Evolutionary conservation across 202 grass and related monocot species (phyloP).

Genomic region (Zizania palustris): DNA sequence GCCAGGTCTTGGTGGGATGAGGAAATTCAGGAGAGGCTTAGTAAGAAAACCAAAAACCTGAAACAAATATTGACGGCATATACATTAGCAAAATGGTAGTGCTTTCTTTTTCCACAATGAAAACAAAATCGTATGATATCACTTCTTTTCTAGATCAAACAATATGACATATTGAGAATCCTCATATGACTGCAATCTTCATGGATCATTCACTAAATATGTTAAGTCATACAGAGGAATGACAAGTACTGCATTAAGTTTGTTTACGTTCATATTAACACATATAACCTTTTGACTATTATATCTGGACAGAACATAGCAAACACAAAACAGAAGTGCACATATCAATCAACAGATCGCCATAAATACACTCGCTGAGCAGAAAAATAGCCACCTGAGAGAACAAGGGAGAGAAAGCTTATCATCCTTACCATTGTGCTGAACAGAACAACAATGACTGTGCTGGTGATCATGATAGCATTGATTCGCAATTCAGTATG

Average conservation of each 20-base stretch:
- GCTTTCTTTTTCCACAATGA: neutral
- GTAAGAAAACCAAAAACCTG: conserved; percentile 89
- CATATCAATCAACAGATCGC: neutral
- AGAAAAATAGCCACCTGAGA: conserved; percentile 17
- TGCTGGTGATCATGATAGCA: conserved; percentile 93
- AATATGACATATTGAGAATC: neutral
- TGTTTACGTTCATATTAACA: neutral
- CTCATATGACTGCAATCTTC: neutral
- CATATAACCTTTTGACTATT: conserved; percentile 6
- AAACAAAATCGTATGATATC: conserved; percentile 22
- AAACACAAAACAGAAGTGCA: neutral
- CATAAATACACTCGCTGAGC: neutral
- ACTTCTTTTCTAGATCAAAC: neutral
- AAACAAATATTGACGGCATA: conserved; percentile 32
- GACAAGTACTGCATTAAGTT: neutral
- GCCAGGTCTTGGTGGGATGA: conserved; percentile 63
- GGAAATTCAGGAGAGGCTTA: conserved; percentile 69
- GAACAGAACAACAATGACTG: conserved; percentile 95
- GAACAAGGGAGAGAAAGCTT: neutral
- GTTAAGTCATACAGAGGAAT: conserved; percentile 8
- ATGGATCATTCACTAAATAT: neutral
- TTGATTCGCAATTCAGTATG: conserved; percentile 64
- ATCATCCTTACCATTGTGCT: conserved; percentile 79
- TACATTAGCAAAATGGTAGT: conserved; percentile 30
- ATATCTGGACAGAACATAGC: neutral